phyloP scores from a whole-genome alignment of 768 basidiomycete species.

The Scleroderma bovista region DNA sequence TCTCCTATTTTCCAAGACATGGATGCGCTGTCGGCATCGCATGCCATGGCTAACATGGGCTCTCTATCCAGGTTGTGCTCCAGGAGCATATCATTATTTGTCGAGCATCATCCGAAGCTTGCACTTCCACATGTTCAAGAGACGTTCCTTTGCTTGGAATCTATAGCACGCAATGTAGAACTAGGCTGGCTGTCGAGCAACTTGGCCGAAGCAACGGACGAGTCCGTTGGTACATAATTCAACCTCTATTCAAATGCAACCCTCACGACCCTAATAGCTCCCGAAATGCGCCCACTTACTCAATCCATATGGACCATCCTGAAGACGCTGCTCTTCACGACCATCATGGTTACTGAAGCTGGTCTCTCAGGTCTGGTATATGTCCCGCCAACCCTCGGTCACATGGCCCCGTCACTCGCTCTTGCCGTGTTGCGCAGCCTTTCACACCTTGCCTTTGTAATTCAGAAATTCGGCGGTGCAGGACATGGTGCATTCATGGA shows the following conservation, averaged over 20 bases:
- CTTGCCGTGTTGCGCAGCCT: conserved; percentile 50
- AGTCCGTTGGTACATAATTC: conserved; percentile 28
- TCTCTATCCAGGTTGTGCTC: conserved; percentile 37
- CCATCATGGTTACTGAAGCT: conserved; percentile 62
- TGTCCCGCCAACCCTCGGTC: conserved; percentile 35
- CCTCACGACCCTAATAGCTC: conserved; percentile 25
- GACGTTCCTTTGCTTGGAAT: conserved; percentile 24
- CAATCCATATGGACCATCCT: conserved; percentile 60
- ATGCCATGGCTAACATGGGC: conserved; percentile 33
- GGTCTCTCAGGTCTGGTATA: conserved; percentile 52
- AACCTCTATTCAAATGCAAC: conserved; percentile 19
- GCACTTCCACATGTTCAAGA: conserved; percentile 23
- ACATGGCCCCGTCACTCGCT: conserved; percentile 46
- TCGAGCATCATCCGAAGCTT: conserved; percentile 29
- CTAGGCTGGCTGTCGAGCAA: conserved; percentile 42
- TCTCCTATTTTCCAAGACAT: conserved; percentile 34
- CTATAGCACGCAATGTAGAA: conserved; percentile 40
- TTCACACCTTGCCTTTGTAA: conserved; percentile 67
- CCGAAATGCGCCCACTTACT: conserved; percentile 39
- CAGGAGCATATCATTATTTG: conserved; percentile 28
- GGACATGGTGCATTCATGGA: conserved; percentile 57
- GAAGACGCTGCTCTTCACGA: conserved; percentile 73
- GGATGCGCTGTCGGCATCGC: conserved; percentile 29
- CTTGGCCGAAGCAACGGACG: conserved; percentile 20
- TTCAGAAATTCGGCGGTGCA: conserved; percentile 72